phyloP scores from a whole-genome alignment of 2,329 filamentous ascomycete genomes.

The Talaromyces pinophilus region DNA sequence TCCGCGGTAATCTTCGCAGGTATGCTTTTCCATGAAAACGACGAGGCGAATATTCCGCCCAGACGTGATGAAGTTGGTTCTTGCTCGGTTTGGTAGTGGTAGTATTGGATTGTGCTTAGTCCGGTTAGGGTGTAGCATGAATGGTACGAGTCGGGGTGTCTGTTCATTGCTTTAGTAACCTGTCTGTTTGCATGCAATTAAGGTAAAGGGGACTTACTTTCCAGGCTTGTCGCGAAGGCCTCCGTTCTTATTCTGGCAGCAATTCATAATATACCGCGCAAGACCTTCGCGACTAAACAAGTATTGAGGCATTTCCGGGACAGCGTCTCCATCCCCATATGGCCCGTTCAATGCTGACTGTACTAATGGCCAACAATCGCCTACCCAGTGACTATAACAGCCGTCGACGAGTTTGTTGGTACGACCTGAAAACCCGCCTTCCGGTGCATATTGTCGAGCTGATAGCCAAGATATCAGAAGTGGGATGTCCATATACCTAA shows the following conservation, averaged over 20 bases:
- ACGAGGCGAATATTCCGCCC: conserved; percentile 35
- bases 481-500: conserved; percentile 73
- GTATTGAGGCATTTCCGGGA: conserved; percentile 33
- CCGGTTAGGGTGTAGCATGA: conserved; percentile 89
- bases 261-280: conserved; percentile 84
- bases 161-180: conserved; percentile 37
- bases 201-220: conserved; percentile 60
- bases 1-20: conserved; percentile 54
- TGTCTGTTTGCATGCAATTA: conserved; percentile 27
- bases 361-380: conserved; percentile 88
- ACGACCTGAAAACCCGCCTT: conserved; percentile 88
- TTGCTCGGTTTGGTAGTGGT: conserved; percentile 49
- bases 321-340: conserved; percentile 31
- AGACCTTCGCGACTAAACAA: conserved; percentile 82
- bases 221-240: conserved; percentile 92
- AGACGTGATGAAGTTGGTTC: conserved; percentile 32
- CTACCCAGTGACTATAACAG: conserved; percentile 98
- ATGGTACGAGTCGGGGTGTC: conserved; percentile 83
- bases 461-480: conserved; percentile 84
- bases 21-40: conserved; percentile 44
- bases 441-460: conserved; percentile 82
- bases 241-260: conserved; percentile 76
- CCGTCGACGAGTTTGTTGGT: conserved; percentile 98
- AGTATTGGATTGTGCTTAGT: conserved; percentile 77
- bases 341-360: conserved; percentile 71